These are phyloP conservation scores for Vigna trinervia DNA, from an alignment of 306 rosid species.

Conservation along the genomic window DNA sequence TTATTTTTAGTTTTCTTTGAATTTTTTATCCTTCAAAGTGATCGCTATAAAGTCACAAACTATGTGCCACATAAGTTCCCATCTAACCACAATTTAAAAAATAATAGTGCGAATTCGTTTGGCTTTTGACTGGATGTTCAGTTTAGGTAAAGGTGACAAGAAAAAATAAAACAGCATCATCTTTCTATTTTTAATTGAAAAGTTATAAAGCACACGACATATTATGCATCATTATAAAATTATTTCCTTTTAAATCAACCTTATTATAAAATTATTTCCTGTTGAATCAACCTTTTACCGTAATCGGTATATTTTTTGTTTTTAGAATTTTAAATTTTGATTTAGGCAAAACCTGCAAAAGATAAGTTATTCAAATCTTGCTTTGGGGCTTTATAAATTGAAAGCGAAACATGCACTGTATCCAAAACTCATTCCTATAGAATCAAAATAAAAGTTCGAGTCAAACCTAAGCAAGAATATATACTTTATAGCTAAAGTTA, in stretches of 20 bases:
- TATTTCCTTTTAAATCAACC: not conserved
- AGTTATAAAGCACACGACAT: not conserved
- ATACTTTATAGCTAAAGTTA: not conserved
- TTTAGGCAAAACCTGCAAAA: not conserved
- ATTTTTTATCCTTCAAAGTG: not conserved
- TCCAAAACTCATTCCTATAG: not conserved
- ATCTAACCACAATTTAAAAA: not conserved
- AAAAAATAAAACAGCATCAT: not conserved
- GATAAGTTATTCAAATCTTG: constrained; percentile 18
- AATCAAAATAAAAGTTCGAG: constrained; percentile 1
- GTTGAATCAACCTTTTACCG: not conserved
- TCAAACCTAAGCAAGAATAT: not conserved
- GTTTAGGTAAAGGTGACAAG: not conserved
- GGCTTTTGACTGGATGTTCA: constrained; percentile 18
- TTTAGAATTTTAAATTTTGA: not conserved
- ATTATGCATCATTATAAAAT: not conserved
- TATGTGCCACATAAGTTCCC: constrained; percentile 4
- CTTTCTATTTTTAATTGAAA: constrained; percentile 22
- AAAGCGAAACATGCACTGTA: constrained; percentile 8
- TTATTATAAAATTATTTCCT: not conserved
- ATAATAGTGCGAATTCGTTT: not conserved
- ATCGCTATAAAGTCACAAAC: not conserved
- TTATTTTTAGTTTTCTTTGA: not conserved
- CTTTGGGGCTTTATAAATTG: not conserved
- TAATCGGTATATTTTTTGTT: not conserved